Base-by-base conservation (phyloP, 192 early-diverging fungal species). In the Backusella australiensis region DNA sequence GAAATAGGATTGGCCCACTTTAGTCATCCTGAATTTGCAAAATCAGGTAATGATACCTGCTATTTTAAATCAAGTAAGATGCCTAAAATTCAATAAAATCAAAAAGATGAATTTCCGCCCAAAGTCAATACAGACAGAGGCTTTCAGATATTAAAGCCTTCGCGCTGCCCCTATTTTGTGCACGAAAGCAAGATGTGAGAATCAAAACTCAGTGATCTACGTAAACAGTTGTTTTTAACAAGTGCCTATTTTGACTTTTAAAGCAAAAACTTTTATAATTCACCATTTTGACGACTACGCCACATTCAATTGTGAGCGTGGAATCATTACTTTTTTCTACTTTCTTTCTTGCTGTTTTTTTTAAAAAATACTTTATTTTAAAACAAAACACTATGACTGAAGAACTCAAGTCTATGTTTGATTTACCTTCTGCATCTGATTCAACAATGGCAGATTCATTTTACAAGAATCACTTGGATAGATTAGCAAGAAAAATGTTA, bases 391-490 rank as follows among this genome's bases (percentile, higher is more conserved):
- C 3, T 9, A 63, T 63, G 56, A 12, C 56, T 29, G 56, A 63
- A 23, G 23, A 63, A 12, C 56, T 63, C 29, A 9, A 14, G 11
- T 63, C 56, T 23, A 14, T 63, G 56, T 63, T 63, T 29, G 26
- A 63, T 26, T 63, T 63, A 34, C 68, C 35, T 69, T 36, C 68
- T 19, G 19, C 68, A 69, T 36, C 68, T 41, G 68, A 56, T 56
- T 44, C 67, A n/a, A 23, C 36, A 41, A 17, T 8, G 56, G 56
- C 56, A 9, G 56, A 63, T 9, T 63, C 56, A 29, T 72, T 75
- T 66, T 80, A 80, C 32, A 52, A 63, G 34, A 26, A 39, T 17
- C 56, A 32, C 6, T 72, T 80, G 21, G 56, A 72, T 15, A 26
- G 0, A 8, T 71, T 80, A 39, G 46, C 68, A 35, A 34, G 49